Percentiles rank a stretch among this genome's conserved stretches.
phyloP scores from a whole-genome alignment of 805 yeast species.

The Henningerozyma blattae region DNA sequence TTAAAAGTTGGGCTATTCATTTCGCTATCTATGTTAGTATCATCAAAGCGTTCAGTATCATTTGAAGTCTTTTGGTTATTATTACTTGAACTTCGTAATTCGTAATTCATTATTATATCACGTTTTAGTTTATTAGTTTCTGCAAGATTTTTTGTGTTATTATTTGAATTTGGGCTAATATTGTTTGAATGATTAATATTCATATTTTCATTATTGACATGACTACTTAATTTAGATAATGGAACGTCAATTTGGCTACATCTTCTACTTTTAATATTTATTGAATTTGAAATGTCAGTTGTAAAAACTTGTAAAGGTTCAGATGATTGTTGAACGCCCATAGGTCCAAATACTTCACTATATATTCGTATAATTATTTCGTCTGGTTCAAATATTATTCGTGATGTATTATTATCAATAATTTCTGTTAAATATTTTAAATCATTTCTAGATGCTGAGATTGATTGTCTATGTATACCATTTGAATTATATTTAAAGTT shows the following conservation, averaged over 20 bases:
- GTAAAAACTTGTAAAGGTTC: constrained; percentile 18
- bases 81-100: background rate
- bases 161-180: constrained; percentile 2
- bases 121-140: background rate
- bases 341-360: constrained; percentile 14
- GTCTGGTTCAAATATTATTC: constrained; percentile 19
- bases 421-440: constrained; percentile 8
- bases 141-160: too few relatives aligned
- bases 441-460: background rate
- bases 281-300: background rate
- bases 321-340: constrained; percentile 14
- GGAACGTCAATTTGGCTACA: constrained; percentile 1
- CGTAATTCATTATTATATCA: too few relatives aligned
- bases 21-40: background rate
- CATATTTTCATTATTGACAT: background rate
- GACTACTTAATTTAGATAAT: too few relatives aligned
- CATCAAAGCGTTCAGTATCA: too few relatives aligned
- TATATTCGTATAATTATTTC: constrained; percentile 17
- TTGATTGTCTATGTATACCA: background rate
- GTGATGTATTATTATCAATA: constrained; percentile 2
- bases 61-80: background rate
- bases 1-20: background rate
- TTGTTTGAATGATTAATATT: constrained; percentile 2
- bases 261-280: background rate
- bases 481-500: background rate